phyloP scores from a whole-genome alignment of 495 filamentous ascomycete species.

The Trichoderma virens region DNA sequence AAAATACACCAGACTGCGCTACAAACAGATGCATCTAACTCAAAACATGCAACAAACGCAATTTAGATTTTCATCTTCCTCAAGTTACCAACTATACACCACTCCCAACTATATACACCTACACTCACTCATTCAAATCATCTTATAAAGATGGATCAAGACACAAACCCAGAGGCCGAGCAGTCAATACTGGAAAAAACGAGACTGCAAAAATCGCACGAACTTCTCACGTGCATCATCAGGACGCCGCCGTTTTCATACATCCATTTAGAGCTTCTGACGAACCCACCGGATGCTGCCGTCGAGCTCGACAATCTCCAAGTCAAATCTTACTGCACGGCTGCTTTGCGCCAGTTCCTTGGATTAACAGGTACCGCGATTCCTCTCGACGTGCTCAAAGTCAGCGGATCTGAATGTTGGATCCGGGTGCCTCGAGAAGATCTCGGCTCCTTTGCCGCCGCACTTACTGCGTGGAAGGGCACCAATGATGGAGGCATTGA shows the following conservation, averaged over 20 bases:
- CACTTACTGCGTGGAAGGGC: constrained; percentile 61
- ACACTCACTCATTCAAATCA: neutral
- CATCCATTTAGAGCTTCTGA: constrained; percentile 30
- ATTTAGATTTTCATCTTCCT: neutral
- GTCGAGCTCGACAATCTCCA: constrained; percentile 61
- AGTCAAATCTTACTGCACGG: constrained; percentile 60
- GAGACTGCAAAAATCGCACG: constrained; percentile 23
- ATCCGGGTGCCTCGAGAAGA: constrained; percentile 69
- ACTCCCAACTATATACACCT: neutral
- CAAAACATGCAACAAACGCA: constrained; percentile 2
- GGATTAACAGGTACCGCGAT: constrained; percentile 71
- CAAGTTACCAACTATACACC: neutral
- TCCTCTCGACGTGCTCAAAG: constrained; percentile 69
- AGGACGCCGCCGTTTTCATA: constrained; percentile 31
- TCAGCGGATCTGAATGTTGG: constrained; percentile 53
- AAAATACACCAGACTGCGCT: neutral
- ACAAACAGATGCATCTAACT: neutral
- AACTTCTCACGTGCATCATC: constrained; percentile 30
- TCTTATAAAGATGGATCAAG: neutral
- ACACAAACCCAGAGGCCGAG: neutral
- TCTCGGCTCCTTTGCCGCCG: constrained; percentile 44
- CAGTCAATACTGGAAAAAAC: neutral
- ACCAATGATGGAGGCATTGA: constrained; percentile 39
- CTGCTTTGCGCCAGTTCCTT: constrained; percentile 72
- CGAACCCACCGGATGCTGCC: constrained; percentile 10